A percentile compares a stretch with the other conserved stretches of the same genome.
Conservation (phyloP, 345 rosid species). For the Euphorbia lathyris region DNA sequence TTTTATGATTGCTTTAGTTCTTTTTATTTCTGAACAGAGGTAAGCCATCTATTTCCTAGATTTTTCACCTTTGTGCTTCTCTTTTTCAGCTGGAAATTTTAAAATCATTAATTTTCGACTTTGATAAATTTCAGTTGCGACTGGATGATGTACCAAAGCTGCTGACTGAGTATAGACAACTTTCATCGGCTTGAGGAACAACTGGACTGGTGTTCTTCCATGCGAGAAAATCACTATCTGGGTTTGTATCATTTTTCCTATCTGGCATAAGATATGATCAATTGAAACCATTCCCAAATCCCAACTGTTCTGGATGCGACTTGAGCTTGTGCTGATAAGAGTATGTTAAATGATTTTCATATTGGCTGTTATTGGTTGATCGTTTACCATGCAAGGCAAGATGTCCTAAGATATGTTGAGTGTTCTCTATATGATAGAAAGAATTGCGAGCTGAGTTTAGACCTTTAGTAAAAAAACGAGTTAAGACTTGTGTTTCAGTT, state of each 20-base stretch:
- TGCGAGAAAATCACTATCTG: not conserved
- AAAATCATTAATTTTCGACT: not conserved
- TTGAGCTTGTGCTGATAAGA: not conserved
- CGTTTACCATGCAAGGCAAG: not conserved
- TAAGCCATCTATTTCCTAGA: not conserved
- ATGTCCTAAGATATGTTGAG: not conserved
- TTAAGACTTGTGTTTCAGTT: not conserved
- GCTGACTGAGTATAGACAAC: slow-evolving; percentile 67
- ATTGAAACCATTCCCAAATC: not conserved
- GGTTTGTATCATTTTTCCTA: not conserved
- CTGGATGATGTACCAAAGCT: slow-evolving; percentile 77
- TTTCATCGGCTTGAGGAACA: slow-evolving; percentile 34
- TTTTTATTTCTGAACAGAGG: not conserved
- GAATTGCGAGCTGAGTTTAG: not conserved
- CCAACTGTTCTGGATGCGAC: not conserved
- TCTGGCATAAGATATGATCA: not conserved
- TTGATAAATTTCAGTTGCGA: slow-evolving; percentile 52
- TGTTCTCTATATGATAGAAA: not conserved
- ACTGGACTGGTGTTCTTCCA: not conserved
- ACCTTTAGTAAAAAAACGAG: not conserved
- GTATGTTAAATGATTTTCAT: not conserved
- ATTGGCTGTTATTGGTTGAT: not conserved
- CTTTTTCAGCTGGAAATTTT: not conserved
- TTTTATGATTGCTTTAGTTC: not conserved
- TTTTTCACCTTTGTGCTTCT: not conserved